Conservation (phyloP, 768 basidiomycete genomes). For the Russula sp. region DNA sequence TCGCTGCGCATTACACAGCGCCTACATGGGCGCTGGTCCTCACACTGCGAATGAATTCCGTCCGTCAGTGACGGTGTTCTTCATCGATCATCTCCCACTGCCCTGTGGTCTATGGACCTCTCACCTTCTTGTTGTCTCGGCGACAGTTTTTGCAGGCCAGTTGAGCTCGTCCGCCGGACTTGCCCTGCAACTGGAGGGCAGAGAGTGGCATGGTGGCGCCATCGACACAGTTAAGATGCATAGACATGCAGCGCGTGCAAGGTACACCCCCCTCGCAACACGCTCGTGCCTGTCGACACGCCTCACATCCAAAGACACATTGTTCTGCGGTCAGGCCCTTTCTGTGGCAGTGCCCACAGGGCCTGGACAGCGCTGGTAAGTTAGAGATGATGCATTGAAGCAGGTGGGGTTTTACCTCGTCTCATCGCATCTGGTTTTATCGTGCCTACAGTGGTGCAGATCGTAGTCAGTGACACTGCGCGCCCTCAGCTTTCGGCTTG, state of each 20-base stretch:
- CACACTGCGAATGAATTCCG: slow-evolving; percentile 36
- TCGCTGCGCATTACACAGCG: slow-evolving; percentile 49
- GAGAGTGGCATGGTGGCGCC: slow-evolving; percentile 26
- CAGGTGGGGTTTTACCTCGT: slow-evolving; percentile 35
- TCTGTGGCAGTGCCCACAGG: slow-evolving; percentile 51
- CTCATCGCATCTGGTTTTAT: slow-evolving; percentile 58
- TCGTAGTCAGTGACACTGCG: slow-evolving; percentile 4
- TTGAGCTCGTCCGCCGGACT: slow-evolving; percentile 44
- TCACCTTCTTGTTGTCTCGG: slow-evolving; percentile 59
- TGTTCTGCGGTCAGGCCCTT: slow-evolving; percentile 45
- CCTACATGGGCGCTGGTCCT: slow-evolving; percentile 54
- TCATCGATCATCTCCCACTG: background rate
- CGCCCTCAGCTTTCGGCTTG: slow-evolving; percentile 13
- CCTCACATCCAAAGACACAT: slow-evolving; percentile 56
- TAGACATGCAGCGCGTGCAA: slow-evolving; percentile 30
- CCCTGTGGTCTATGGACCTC: background rate
- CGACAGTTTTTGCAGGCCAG: slow-evolving; percentile 54
- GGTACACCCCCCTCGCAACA: slow-evolving; percentile 36
- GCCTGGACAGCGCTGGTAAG: slow-evolving; percentile 30
- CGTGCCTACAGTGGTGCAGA: slow-evolving; percentile 36
- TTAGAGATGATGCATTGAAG: background rate
- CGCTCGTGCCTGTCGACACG: slow-evolving; percentile 45
- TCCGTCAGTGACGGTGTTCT: background rate
- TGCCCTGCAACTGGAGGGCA: slow-evolving; percentile 23
- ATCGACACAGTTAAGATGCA: slow-evolving; percentile 40